Evolutionary conservation across 768 basidiomycete species (phyloP).

Genomic region (Termitomyces titanicus): DNA sequence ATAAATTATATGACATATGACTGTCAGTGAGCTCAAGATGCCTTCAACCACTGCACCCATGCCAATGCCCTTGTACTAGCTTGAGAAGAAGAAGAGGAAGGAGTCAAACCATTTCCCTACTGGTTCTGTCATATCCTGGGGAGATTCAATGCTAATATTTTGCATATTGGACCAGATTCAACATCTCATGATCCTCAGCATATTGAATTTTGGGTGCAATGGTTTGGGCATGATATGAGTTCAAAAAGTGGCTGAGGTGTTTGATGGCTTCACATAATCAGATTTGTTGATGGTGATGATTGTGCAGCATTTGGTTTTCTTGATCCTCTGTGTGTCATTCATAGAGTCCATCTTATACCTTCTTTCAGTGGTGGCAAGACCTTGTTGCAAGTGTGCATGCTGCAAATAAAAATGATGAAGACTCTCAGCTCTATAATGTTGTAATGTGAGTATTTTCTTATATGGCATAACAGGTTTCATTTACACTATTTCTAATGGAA

Average conservation of each 20-base stretch:
- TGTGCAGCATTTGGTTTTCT: constrained; percentile 38
- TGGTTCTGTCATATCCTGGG: too few species aligned
- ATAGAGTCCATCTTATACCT: constrained; percentile 18
- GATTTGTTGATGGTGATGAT: constrained; percentile 29
- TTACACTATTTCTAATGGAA: too few species aligned
- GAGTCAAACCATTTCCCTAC: too few species aligned
- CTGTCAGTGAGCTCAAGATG: too few species aligned
- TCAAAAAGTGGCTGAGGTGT: constrained; percentile 22
- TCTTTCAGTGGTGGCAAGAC: neutral
- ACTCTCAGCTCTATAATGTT: neutral
- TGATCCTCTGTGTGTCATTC: too few species aligned
- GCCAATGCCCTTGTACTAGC: too few species aligned
- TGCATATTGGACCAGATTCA: constrained; percentile 10
- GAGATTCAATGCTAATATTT: constrained; percentile 18
- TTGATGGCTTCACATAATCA: constrained; percentile 30
- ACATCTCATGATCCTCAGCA: neutral
- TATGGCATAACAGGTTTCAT: too few species aligned
- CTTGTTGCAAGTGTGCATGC: neutral
- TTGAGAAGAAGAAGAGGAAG: too few species aligned
- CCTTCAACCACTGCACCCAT: too few species aligned
- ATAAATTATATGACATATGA: too few species aligned
- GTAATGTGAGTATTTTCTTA: neutral
- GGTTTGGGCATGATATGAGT: constrained; percentile 27
- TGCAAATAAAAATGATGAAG: neutral
- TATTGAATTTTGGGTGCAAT: constrained; percentile 40